These are phyloP conservation scores for Lasiosphaeris hirsuta DNA, from an alignment of 495 filamentous ascomycete genomes.

Conservation along the genomic window DNA sequence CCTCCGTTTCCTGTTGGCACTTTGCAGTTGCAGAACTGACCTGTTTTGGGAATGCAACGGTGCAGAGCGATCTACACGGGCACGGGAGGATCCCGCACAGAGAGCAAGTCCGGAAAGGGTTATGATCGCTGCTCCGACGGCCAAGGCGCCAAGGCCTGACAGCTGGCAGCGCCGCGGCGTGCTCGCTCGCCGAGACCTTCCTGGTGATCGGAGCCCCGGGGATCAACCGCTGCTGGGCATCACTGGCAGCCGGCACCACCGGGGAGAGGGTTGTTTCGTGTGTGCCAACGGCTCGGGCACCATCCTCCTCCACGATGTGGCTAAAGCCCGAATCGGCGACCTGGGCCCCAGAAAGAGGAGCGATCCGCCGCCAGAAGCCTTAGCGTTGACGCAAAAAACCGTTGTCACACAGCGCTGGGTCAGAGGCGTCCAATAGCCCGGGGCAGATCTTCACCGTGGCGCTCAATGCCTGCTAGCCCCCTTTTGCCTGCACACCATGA, in stretches of 20 bases:
- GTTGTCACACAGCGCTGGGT: constrained; percentile 39
- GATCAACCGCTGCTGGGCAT: background rate
- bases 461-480: constrained; percentile 16
- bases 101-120: background rate
- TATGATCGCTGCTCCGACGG: no score
- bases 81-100: constrained; percentile 12
- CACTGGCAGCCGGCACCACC: constrained; percentile 6
- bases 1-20: background rate
- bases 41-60: constrained; percentile 4
- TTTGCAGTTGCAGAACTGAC: constrained; percentile 4
- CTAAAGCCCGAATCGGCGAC: constrained; percentile 40
- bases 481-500: background rate
- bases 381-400: constrained; percentile 40
- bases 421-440: constrained; percentile 23
- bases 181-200: background rate
- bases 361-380: constrained; percentile 23
- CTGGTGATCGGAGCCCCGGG: background rate
- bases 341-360: constrained; percentile 30
- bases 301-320: constrained; percentile 31
- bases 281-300: constrained; percentile 29
- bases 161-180: constrained; percentile 4
- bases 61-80: constrained; percentile 10
- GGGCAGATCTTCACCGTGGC: constrained; percentile 28
- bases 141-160: background rate
- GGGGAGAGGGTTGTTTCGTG: background rate